Evolutionary conservation across 2,329 filamentous ascomycete species (phyloP), one percentile per base, ranked within the genome.

Genomic region (Ophiostoma ips): DNA sequence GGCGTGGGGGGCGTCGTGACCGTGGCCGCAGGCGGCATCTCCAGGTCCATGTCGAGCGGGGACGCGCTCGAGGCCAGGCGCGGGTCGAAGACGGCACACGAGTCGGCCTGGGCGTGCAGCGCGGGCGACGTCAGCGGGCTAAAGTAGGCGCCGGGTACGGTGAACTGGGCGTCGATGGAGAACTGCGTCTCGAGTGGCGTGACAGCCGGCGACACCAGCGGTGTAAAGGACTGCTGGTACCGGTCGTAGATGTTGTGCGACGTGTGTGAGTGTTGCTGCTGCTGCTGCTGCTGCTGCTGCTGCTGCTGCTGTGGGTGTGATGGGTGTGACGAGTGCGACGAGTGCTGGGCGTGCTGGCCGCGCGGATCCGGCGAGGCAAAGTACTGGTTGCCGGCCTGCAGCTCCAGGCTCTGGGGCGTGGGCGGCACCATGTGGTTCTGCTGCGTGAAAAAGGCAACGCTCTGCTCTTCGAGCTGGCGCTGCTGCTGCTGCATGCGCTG

Each of bases 91-190:
- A 66, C 58, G 5, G 68, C 63, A 15, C 63, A 63, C 24, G 67
- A 60, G 50, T 81, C 76, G 53, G 70, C 77, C 62, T 88, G 83
- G 1, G 84, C 83, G 62, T 85, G 82, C 16, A 92, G 69, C 3
- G 85, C 84, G 1, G 86, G 86, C 15, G 86, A 92, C 5, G 84
- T 88, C 46, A 92, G 71, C 10, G 86, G 86, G 60, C 85, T 92
- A 62, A 92, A 89, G 66, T 88, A 90, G 33, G 83, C 76, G 34
- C 76, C 77, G 0, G 83, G 80, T 3, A 85, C 72, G 6, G 76
- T 73, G 58, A 79, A 86, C 45, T 69, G 68, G 31, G 65, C 66
- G 21, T 79, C 75, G 53, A 77, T 68, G 43, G 74, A 71, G 61
- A 86, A 87, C 55, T 82, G 79, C 38, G 77, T 71, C 59, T 89